A percentile compares a stretch with the other conserved stretches of the same genome.
phyloP scores from a whole-genome alignment of 495 filamentous ascomycete species.

The Neurospora africana region DNA sequence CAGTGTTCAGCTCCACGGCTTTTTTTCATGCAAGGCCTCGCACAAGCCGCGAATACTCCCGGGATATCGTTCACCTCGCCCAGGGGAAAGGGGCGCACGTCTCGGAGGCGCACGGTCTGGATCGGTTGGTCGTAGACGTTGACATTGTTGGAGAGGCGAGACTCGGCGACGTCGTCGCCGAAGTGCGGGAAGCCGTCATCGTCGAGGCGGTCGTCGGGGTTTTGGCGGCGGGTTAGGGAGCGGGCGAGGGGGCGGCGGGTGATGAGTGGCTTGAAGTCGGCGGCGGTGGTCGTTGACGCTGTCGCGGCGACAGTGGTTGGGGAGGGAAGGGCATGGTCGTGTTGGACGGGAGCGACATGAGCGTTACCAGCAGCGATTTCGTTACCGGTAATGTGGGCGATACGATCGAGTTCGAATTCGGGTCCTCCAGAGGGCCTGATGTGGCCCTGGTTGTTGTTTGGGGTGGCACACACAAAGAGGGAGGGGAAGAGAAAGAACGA shows the following conservation, averaged over 20 bases:
- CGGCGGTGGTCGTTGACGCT: not conserved
- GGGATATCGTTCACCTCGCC: not conserved
- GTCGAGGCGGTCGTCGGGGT: not conserved
- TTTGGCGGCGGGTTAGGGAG: not conserved
- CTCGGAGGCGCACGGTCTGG: not conserved
- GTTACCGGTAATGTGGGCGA: not conserved
- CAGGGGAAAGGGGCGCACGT: not conserved
- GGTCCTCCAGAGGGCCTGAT: not conserved
- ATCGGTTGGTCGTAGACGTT: not conserved
- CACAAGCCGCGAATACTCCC: not conserved
- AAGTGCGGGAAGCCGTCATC: not conserved
- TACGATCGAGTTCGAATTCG: not conserved
- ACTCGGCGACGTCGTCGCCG: not conserved
- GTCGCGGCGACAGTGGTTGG: not conserved
- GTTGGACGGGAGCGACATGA: not conserved
- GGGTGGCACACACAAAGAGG: not conserved
- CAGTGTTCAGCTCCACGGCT: not conserved
- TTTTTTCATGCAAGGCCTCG: not conserved
- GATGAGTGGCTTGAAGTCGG: not conserved
- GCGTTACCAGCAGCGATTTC: not conserved
- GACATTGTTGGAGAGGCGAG: not conserved
- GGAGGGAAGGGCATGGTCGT: not conserved
- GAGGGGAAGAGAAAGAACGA: not conserved
- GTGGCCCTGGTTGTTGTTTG: not conserved
- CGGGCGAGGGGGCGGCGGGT: not conserved